Evolutionary conservation across 306 rosid genomes (phyloP).

Genomic region (Quercus ilex): DNA sequence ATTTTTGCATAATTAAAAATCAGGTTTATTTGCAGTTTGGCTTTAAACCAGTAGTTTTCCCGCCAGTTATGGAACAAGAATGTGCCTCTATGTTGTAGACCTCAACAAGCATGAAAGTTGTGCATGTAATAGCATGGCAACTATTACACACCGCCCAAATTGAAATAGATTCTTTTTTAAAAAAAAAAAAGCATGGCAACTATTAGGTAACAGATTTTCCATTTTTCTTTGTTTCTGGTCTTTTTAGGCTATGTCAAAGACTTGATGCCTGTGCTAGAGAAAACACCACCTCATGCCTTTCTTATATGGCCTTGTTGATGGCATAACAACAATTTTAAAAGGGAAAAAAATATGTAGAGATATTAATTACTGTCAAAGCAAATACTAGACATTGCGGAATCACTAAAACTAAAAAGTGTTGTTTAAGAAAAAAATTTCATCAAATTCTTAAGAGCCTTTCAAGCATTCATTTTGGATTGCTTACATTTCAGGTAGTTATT

Average conservation of each 20-base stretch:
- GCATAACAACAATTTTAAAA: neutral
- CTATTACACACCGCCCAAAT: neutral
- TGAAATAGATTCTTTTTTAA: no score
- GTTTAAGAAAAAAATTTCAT: neutral
- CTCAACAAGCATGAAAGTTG: conserved; percentile 2
- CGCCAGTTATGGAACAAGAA: neutral
- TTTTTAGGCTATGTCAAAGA: neutral
- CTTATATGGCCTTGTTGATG: neutral
- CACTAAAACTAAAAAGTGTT: neutral
- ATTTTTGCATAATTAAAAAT: neutral
- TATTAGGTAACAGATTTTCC: neutral
- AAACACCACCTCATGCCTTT: neutral
- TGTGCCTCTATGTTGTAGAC: neutral
- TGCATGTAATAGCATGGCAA: neutral
- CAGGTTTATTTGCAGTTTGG: neutral
- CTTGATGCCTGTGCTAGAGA: neutral
- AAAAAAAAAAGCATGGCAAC: neutral
- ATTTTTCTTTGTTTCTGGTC: neutral
- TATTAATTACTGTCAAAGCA: neutral
- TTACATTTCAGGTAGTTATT: neutral
- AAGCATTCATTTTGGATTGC: neutral
- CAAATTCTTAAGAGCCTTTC: conserved; percentile 6
- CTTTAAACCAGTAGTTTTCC: neutral
- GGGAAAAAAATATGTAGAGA: neutral
- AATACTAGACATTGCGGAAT: neutral